Percentiles rank a stretch among this genome's conserved stretches.
Conservation (phyloP, 2,329 filamentous ascomycete genomes). For the Cladosporium sp. region DNA sequence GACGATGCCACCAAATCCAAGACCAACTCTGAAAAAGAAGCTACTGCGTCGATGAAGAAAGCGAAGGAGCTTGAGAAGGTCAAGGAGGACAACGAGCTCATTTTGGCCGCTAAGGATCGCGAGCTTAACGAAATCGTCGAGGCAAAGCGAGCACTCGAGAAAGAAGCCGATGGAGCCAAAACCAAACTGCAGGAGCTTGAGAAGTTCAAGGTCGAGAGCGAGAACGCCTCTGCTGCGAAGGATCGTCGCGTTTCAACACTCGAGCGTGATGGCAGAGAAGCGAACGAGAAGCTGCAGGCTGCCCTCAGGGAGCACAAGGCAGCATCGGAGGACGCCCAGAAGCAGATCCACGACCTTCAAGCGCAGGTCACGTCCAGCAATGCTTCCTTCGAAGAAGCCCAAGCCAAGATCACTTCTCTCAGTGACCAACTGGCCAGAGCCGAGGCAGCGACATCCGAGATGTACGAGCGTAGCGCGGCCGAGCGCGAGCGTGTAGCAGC, state of each 20-base stretch:
- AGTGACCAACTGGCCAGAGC: constrained; percentile 18
- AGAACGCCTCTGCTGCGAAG: constrained; percentile 14
- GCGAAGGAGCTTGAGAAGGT: constrained; percentile 5
- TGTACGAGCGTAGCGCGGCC: not conserved
- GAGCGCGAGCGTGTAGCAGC: not conserved
- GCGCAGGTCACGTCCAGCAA: constrained; percentile 8
- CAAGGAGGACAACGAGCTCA: constrained; percentile 3
- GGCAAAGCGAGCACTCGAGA: not conserved
- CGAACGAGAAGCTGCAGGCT: constrained; percentile 17
- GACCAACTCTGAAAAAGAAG: constrained; percentile 7
- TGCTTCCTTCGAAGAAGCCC: constrained; percentile 5
- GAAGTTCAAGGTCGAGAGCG: constrained; percentile 16
- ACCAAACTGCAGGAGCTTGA: not conserved
- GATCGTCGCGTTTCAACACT: constrained; percentile 17
- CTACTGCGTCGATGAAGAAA: not conserved
- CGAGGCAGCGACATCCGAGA: constrained; percentile 11
- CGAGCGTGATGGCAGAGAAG: constrained; percentile 19
- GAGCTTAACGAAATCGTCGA: not conserved
- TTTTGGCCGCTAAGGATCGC: not conserved
- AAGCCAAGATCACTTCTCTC: constrained; percentile 12
- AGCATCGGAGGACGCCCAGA: constrained; percentile 11
- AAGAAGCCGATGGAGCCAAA: not conserved
- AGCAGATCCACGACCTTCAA: constrained; percentile 19
- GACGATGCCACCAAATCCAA: constrained; percentile 12
- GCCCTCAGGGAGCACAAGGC: constrained; percentile 14